Conservation (phyloP, 1,139 yeast species). For the Candida glucosophila region DNA sequence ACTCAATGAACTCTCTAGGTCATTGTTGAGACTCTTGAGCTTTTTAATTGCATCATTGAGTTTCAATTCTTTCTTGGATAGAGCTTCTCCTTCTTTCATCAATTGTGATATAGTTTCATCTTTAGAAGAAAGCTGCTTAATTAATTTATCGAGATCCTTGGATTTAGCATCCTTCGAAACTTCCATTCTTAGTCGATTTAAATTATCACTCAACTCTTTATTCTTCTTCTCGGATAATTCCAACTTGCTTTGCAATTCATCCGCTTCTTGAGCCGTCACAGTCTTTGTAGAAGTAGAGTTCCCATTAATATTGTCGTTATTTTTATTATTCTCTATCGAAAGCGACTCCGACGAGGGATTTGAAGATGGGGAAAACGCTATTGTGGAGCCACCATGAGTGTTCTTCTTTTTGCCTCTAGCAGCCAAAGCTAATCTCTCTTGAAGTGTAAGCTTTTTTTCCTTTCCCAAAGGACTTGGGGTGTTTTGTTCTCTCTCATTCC, state of each 20-base stretch:
- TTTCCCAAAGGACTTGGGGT: too few species aligned
- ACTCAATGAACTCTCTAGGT: conserved; percentile 28
- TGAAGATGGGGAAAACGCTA: conserved; percentile 5
- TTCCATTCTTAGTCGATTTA: too few species aligned
- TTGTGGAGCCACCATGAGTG: conserved; percentile 3
- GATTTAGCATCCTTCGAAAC: too few species aligned
- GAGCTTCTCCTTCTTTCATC: conserved; percentile 69
- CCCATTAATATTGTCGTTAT: too few species aligned
- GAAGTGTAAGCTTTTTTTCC: conserved; percentile 57
- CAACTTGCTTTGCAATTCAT: not conserved
- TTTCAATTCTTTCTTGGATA: conserved; percentile 68
- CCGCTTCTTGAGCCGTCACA: not conserved
- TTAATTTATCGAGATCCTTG: conserved; percentile 1
- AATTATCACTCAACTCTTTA: conserved; percentile 7
- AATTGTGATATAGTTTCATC: conserved; percentile 53
- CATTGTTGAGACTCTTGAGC: conserved; percentile 43
- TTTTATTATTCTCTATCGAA: too few species aligned
- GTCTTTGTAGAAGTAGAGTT: not conserved
- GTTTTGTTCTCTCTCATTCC: too few species aligned
- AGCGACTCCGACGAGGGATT: conserved; percentile 2
- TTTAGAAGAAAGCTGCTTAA: conserved; percentile 30
- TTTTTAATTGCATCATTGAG: conserved; percentile 60
- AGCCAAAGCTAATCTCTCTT: conserved; percentile 77
- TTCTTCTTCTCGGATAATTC: conserved; percentile 6
- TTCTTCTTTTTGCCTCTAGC: conserved; percentile 41